Evolutionary conservation across 2,329 filamentous ascomycete genomes (phyloP).

Genomic region (Passalora sequoiae): DNA sequence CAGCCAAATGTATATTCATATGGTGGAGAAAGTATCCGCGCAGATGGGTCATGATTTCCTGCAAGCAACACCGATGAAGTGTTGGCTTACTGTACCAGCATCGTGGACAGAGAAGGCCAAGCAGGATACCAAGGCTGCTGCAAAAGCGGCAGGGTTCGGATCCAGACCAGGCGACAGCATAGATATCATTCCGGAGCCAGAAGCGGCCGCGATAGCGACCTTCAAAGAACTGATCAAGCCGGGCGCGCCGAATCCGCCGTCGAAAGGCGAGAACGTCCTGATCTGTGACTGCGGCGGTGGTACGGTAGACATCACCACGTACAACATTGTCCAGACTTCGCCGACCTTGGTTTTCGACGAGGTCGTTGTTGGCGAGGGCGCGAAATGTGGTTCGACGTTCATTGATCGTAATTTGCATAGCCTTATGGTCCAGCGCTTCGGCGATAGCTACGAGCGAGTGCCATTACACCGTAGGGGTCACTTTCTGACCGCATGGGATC

Average conservation of each 20-base stretch:
- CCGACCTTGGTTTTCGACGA: conserved; percentile 14
- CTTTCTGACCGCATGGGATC: conserved; percentile 16
- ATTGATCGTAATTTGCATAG: conserved; percentile 16
- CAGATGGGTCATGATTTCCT: conserved; percentile 11
- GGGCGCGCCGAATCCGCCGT: conserved; percentile 6
- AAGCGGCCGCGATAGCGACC: conserved; percentile 19
- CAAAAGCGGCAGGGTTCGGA: conserved; percentile 21
- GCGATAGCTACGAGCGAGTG: conserved; percentile 9
- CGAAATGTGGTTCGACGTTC: conserved; percentile 16
- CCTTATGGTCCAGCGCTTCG: conserved; percentile 16
- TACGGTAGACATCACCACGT: conserved; percentile 18
- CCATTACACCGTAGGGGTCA: conserved; percentile 9
- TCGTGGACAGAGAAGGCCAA: conserved; percentile 27
- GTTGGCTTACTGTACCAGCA: conserved; percentile 28
- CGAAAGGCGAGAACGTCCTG: conserved; percentile 13
- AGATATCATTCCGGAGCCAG: conserved; percentile 26
- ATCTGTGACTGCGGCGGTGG: conserved; percentile 18
- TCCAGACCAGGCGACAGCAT: conserved; percentile 20
- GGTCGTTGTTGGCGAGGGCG: conserved; percentile 13
- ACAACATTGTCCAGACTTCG: conserved; percentile 8
- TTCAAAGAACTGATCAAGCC: conserved; percentile 12
- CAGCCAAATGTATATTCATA: conserved; percentile 7
- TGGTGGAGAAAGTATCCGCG: conserved; percentile 7
- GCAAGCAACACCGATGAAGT: conserved; percentile 20
- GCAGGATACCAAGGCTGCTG: conserved; percentile 19